phyloP scores from a whole-genome alignment of 306 rosid genomes.

The Lablab purpureus region DNA sequence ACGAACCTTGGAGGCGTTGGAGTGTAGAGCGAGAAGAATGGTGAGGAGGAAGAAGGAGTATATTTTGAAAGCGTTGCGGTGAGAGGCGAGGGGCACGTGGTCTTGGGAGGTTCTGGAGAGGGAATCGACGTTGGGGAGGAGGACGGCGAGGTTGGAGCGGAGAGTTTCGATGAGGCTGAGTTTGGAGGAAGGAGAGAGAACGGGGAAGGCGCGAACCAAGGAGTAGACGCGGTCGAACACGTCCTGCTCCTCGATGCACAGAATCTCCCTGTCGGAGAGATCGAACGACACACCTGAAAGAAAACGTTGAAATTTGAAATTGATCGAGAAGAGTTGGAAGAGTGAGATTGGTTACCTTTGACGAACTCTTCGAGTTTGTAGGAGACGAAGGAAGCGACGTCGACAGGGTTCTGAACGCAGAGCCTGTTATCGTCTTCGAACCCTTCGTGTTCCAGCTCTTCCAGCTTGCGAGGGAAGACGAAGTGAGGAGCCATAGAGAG shows the following conservation, averaged over 20 bases:
- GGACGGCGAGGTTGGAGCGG: slow-evolving; percentile 89
- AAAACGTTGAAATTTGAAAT: neutral
- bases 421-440: slow-evolving; percentile 67
- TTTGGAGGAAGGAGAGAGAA: slow-evolving; percentile 69
- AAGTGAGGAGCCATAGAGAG: slow-evolving; percentile 73
- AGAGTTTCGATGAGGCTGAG: slow-evolving; percentile 79
- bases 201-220: slow-evolving; percentile 57
- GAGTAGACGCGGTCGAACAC: slow-evolving; percentile 87
- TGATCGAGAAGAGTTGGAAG: neutral
- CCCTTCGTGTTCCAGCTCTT: slow-evolving; percentile 68
- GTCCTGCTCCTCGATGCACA: slow-evolving; percentile 84
- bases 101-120: slow-evolving; percentile 69
- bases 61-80: slow-evolving; percentile 88
- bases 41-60: slow-evolving; percentile 75
- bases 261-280: slow-evolving; percentile 84
- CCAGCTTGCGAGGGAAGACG: slow-evolving; percentile 72
- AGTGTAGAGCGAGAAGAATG: slow-evolving; percentile 68
- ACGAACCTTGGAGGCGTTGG: slow-evolving; percentile 60
- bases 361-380: slow-evolving; percentile 87
- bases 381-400: slow-evolving; percentile 62
- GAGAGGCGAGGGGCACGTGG: slow-evolving; percentile 60
- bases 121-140: slow-evolving; percentile 88
- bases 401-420: slow-evolving; percentile 55
- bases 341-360: slow-evolving; percentile 63
- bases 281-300: slow-evolving; percentile 80